Evolutionary conservation across 371 early-diverging fungal species (phyloP), one percentile per base, ranked within the genome.

Genomic region (Encephalitozoon intestinalis): DNA sequence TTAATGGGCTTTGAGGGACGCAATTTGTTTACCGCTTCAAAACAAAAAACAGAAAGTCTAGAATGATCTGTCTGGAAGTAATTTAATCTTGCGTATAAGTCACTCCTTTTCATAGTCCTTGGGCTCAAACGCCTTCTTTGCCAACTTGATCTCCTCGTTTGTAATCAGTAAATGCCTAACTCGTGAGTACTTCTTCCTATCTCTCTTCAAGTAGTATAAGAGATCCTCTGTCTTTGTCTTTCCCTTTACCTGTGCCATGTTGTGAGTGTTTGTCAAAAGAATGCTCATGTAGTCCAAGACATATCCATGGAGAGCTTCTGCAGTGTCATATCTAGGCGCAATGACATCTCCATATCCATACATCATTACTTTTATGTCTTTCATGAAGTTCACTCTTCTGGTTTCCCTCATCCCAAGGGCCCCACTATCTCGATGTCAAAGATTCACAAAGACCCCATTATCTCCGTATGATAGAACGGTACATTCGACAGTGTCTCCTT

Each of bases 311-410:
- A 97, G 86, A 1, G 93, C 88, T 15, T 91, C 91, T 21, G 91
- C 91, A 21, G 94, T 90, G 80, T 96, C 97, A 0, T 89, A 84
- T 2, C 90, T 87, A n/a, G 97, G 94, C 74, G 91, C 88, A n/a
- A 86, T 86, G 12, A 89, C 90, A 84, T 97, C 97, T 23, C 97
- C 97, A 84, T 91, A 94, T 23, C 94, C 96, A 85, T 92, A 96
- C 92, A 97, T 92, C 81, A 97, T 86, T 64, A 88, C 83, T 72
- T 90, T 87, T 54, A 94, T 90, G 89, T 86, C 86, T 67, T 83
- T 79, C 44, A 80, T 64, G 77, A 85, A 84, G 26, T 50, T 67
- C 30, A 70, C 69, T 69, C 79, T 85, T 68, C 72, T 73, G 40
- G 43, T 70, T 21, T 85, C 85, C 44, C 73, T 78, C 81, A 80